Evolutionary conservation across 2,329 filamentous ascomycete species (phyloP), one percentile per base, ranked within the genome.

Genomic region (Colletotrichum sp.): DNA sequence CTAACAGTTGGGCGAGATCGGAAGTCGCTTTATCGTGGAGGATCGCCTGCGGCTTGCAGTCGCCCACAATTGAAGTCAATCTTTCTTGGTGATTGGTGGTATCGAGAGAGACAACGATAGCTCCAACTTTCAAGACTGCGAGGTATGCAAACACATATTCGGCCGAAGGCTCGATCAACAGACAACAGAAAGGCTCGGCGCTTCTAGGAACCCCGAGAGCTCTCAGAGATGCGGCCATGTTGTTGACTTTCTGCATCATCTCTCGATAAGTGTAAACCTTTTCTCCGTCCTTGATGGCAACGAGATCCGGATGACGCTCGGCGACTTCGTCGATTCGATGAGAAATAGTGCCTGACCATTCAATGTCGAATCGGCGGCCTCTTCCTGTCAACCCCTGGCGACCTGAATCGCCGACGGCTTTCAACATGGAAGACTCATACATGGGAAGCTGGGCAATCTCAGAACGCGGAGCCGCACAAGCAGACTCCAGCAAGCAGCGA

Each of bases 121-220:
- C 82, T 4, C 87, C 87, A n/a, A 85, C 68, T 0, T 82, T 80
- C 71, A 83, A 75, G 30, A 88, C 86, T 4, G 85, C 88, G 3
- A 89, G 81, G 60, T 88, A 76, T 0, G 84, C 84, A 48, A 72
- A 80, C 5, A 86, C 78, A 78, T 80, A 85, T 57, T 88, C 83
- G 0, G 79, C 61, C 0, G 80, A 71, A 3, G 68, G 68, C 43
- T 71, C 59, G 2, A 71, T n/a, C 16, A 71, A 32, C 5, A 71
- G 39, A 26, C 60, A 57, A 39, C 39, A 71, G 43, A 64, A 71
- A 26, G 68, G 18, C 15, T 78, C 0, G 87, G 80, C 7, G 85
- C 59, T 48, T 85, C 83, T 63, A 86, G 85, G 5, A 89, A 85
- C 1, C 77, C 83, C 9, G 89, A 82, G 0, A 72, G 69, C 9